Conservation (phyloP, 2,329 filamentous ascomycete species). For the Penicillium capsulatum region DNA sequence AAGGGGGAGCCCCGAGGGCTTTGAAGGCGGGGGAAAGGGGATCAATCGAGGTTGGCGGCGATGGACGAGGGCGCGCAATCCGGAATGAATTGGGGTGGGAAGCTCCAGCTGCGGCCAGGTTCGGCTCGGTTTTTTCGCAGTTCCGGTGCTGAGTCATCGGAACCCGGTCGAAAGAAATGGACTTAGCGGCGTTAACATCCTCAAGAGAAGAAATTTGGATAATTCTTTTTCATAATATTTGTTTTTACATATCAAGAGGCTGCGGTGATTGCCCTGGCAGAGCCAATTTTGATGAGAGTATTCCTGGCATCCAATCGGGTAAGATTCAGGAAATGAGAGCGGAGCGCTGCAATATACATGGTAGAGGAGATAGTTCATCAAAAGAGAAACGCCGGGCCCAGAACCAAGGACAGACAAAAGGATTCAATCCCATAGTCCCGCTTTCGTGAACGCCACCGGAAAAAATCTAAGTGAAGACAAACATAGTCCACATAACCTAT, state of each 20-base stretch:
- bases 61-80: slow-evolving; percentile 23
- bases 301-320: too few species aligned
- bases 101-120: slow-evolving; percentile 25
- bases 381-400: too few species aligned
- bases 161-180: slow-evolving; percentile 12
- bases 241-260: too few species aligned
- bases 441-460: slow-evolving; percentile 8
- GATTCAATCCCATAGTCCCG: not conserved
- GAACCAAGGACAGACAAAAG: slow-evolving; percentile 1
- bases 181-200: slow-evolving; percentile 8
- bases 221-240: too few species aligned
- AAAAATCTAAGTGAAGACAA: too few species aligned
- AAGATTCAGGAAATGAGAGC: not conserved
- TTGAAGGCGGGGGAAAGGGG: slow-evolving; percentile 21
- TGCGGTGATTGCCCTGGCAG: too few species aligned
- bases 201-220: too few species aligned
- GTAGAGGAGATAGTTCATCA: slow-evolving; percentile 8
- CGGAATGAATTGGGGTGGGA: slow-evolving; percentile 25
- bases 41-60: slow-evolving; percentile 23
- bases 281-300: too few species aligned
- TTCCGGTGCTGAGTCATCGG: slow-evolving; percentile 37
- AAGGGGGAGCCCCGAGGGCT: slow-evolving; percentile 31
- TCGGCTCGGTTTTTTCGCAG: slow-evolving; percentile 28
- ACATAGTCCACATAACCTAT: too few species aligned
- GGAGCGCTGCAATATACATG: slow-evolving; percentile 15